Conservation (phyloP, 805 yeast genomes). For the Candida ascalaphidarum region DNA sequence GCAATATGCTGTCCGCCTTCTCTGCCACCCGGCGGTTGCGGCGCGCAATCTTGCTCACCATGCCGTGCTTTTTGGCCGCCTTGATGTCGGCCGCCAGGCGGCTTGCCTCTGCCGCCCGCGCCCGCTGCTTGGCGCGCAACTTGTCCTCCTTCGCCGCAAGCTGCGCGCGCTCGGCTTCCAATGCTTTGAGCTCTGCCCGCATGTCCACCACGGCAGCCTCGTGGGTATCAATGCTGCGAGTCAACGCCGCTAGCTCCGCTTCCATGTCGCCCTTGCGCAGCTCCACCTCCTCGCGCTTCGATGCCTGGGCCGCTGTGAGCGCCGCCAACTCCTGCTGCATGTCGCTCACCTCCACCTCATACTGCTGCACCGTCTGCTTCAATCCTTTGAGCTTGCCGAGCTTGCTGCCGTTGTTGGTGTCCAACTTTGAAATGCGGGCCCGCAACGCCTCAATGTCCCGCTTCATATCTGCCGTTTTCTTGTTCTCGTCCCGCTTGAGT, state of each 20-base stretch:
- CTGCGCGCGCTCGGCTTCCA: conserved; percentile 14
- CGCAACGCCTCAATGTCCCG: conserved; percentile 24
- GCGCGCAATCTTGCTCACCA: conserved; percentile 14
- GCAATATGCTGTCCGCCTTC: conserved; percentile 26
- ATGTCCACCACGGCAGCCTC: conserved; percentile 14
- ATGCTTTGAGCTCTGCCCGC: conserved; percentile 12
- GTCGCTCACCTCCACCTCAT: conserved; percentile 24
- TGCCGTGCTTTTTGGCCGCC: conserved; percentile 15
- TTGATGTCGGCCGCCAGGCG: conserved; percentile 16
- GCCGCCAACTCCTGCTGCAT: conserved; percentile 11
- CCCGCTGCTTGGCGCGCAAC: conserved; percentile 14
- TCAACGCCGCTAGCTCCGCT: conserved; percentile 11
- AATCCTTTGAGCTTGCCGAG: conserved; percentile 32
- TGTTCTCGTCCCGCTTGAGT: conserved; percentile 30
- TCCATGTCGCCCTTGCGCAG: conserved; percentile 7
- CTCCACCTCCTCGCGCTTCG: conserved; percentile 6
- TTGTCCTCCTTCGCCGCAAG: conserved; percentile 16
- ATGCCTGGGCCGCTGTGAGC: no score
- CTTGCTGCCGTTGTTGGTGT: conserved; percentile 16
- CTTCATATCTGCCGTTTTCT: conserved; percentile 20
- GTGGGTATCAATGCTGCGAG: no score
- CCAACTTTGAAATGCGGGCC: conserved; percentile 21
- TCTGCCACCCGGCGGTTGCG: conserved; percentile 20
- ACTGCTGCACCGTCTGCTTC: conserved; percentile 29
- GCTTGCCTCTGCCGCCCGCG: conserved; percentile 17